phyloP scores from a whole-genome alignment of 495 filamentous ascomycete genomes.

The Umbilicaria muhlenbergii region DNA sequence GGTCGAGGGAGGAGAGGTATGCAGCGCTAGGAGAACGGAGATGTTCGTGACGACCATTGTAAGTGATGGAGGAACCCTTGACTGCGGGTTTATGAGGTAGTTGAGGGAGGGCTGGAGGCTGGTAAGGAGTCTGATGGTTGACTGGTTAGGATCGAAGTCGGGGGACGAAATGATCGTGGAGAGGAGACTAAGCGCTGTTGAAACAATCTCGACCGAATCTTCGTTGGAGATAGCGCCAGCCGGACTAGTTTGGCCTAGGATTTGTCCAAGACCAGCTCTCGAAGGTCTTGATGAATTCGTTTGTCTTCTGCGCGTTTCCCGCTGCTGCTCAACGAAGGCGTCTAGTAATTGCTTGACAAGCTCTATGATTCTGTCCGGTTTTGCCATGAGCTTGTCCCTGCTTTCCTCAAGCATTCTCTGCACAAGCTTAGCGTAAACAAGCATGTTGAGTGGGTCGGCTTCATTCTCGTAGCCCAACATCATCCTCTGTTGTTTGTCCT shows the following conservation, averaged over 20 bases:
- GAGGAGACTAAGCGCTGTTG: conserved; percentile 48
- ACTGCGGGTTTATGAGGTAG: conserved; percentile 21
- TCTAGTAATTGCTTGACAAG: conserved; percentile 44
- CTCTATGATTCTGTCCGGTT: conserved; percentile 44
- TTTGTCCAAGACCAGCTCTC: not conserved
- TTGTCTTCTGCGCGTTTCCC: conserved; percentile 9
- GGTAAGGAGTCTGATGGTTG: conserved; percentile 26
- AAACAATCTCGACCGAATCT: conserved; percentile 33
- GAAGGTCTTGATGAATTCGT: conserved; percentile 5
- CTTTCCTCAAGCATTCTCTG: conserved; percentile 51
- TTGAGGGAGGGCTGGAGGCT: conserved; percentile 34
- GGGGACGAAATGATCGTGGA: conserved; percentile 50
- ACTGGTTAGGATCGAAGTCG: conserved; percentile 36
- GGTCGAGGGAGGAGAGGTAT: not conserved
- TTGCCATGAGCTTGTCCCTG: conserved; percentile 49
- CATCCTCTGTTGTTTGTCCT: no score
- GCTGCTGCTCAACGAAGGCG: conserved; percentile 17
- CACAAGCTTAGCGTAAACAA: conserved; percentile 47
- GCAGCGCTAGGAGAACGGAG: not conserved
- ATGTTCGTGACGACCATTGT: conserved; percentile 4
- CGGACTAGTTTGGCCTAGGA: conserved; percentile 17
- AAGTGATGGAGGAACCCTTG: not conserved
- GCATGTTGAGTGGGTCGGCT: conserved; percentile 19
- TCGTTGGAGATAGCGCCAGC: conserved; percentile 14
- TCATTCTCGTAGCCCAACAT: not conserved